Percentiles rank a stretch among this genome's conserved stretches.
These are phyloP conservation scores for Chlamydomonas incerta DNA, from an alignment of 139 green algal genomes.

Conservation along the genomic window DNA sequence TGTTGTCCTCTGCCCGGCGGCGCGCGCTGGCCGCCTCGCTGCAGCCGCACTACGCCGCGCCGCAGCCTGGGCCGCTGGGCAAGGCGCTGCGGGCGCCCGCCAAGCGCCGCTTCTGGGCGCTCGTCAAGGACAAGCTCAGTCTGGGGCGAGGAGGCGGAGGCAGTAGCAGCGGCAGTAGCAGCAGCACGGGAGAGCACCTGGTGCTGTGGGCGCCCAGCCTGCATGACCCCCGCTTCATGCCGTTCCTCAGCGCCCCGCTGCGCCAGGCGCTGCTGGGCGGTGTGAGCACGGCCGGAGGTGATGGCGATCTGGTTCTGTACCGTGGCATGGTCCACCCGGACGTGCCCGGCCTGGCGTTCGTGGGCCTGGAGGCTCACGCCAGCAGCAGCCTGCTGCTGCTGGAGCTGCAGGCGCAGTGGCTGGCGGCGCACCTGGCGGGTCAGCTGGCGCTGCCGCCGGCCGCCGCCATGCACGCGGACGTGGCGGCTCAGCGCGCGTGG, in stretches of 20 bases:
- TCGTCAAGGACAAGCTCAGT: not conserved
- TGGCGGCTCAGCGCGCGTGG: not conserved
- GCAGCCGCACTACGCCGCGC: slow-evolving; percentile 14
- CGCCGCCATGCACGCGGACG: not conserved
- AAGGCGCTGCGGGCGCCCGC: not conserved
- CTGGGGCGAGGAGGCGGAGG: too few relatives aligned
- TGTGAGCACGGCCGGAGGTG: not conserved
- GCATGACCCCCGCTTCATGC: slow-evolving; percentile 12
- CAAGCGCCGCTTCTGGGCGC: slow-evolving; percentile 35
- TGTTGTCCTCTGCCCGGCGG: not conserved
- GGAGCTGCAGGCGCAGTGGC: slow-evolving; percentile 28
- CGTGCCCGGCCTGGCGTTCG: slow-evolving; percentile 24
- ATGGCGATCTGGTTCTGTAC: not conserved
- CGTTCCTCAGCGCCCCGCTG: not conserved
- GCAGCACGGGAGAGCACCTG: not conserved
- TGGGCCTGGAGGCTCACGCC: slow-evolving; percentile 8
- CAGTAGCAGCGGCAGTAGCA: too few relatives aligned
- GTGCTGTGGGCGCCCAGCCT: slow-evolving; percentile 15
- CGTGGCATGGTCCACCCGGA: slow-evolving; percentile 16
- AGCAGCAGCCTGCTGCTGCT: not conserved
- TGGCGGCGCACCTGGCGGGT: slow-evolving; percentile 6
- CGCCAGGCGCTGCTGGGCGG: slow-evolving; percentile 18
- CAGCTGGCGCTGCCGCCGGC: not conserved
- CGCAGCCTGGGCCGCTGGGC: not conserved
- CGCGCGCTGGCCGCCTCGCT: slow-evolving; percentile 4